A percentile compares a stretch with the other conserved stretches of the same genome.
Evolutionary conservation across 495 filamentous ascomycete genomes (phyloP).

Genomic region (Niebla homalea): DNA sequence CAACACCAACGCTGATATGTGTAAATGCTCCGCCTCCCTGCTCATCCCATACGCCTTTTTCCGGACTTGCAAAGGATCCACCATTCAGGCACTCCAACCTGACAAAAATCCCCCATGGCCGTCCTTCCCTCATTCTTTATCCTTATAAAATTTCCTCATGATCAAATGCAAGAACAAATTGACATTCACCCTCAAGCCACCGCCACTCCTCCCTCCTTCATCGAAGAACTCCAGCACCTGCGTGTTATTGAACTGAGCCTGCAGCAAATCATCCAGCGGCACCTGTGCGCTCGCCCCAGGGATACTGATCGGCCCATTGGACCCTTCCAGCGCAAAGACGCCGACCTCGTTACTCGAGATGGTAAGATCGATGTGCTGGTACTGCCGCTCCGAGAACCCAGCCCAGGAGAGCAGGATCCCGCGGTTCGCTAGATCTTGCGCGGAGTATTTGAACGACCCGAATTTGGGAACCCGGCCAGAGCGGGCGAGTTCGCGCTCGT

Average conservation of each 20-base stretch:
- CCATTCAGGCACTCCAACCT: neutral
- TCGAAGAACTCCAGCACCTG: slow-evolving; percentile 94
- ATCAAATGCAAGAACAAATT: slow-evolving; percentile 90
- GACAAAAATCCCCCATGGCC: neutral
- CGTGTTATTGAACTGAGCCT: slow-evolving; percentile 91
- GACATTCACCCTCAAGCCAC: slow-evolving; percentile 77
- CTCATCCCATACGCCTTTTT: neutral
- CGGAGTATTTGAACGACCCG: slow-evolving; percentile 92
- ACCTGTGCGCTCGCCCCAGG: slow-evolving; percentile 85
- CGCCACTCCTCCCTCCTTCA: slow-evolving; percentile 59
- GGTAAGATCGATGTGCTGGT: slow-evolving; percentile 83
- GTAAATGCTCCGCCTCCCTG: neutral
- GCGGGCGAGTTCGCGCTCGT: slow-evolving; percentile 86
- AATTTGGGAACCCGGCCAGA: slow-evolving; percentile 90
- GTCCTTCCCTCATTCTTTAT: slow-evolving; percentile 16
- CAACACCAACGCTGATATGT: slow-evolving; percentile 1
- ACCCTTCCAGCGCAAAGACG: slow-evolving; percentile 85
- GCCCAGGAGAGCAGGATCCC: slow-evolving; percentile 84
- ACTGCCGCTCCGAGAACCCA: slow-evolving; percentile 74
- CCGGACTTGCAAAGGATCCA: too few species aligned
- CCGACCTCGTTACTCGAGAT: slow-evolving; percentile 91
- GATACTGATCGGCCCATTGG: slow-evolving; percentile 86
- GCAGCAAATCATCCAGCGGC: slow-evolving; percentile 82
- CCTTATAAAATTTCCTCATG: slow-evolving; percentile 95
- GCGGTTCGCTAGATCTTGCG: slow-evolving; percentile 76